Percentiles rank a stretch among this genome's conserved stretches.
phyloP scores from a whole-genome alignment of 805 yeast species.

The Lipomyces mesembrius region DNA sequence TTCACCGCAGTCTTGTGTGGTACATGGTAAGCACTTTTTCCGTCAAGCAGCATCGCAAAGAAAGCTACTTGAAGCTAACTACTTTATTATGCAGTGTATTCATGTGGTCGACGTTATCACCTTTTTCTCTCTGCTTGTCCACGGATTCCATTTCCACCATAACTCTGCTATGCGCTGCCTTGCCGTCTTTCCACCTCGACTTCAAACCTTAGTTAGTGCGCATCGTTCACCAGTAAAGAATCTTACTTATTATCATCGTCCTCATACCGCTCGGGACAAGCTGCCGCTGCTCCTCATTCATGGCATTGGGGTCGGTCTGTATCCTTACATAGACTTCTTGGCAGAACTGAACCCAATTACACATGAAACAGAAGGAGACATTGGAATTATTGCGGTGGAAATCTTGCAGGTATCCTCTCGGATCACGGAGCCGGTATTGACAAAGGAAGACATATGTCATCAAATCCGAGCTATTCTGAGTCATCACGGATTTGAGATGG shows the following conservation, averaged over 20 bases:
- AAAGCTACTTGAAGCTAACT: not conserved
- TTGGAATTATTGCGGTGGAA: constrained; percentile 4
- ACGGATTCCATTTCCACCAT: constrained; percentile 5
- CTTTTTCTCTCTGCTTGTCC: not conserved
- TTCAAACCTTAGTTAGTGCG: constrained; percentile 3
- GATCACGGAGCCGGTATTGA: constrained; percentile 5
- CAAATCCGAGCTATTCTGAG: not conserved
- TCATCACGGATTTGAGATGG: constrained; percentile 5
- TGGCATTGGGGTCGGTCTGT: constrained; percentile 15
- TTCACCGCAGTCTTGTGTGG: constrained; percentile 8
- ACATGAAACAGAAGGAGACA: not conserved
- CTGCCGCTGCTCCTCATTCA: constrained; percentile 7
- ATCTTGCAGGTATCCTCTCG: constrained; percentile 6
- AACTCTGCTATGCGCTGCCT: constrained; percentile 3
- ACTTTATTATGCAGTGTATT: constrained; percentile 2
- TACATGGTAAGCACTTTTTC: not conserved
- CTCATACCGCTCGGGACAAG: constrained; percentile 6
- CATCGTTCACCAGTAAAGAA: constrained; percentile 5
- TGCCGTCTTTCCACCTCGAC: constrained; percentile 8
- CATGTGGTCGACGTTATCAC: constrained; percentile 4
- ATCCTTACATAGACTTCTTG: constrained; percentile 9
- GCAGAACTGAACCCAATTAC: not conserved
- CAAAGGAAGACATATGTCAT: constrained; percentile 7
- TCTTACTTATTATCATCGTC: constrained; percentile 7
- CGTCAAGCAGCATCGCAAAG: not conserved